Evolutionary conservation across 2,329 filamentous ascomycete genomes (phyloP), one percentile per base, ranked within the genome.

Genomic region (Fusarium sp.): DNA sequence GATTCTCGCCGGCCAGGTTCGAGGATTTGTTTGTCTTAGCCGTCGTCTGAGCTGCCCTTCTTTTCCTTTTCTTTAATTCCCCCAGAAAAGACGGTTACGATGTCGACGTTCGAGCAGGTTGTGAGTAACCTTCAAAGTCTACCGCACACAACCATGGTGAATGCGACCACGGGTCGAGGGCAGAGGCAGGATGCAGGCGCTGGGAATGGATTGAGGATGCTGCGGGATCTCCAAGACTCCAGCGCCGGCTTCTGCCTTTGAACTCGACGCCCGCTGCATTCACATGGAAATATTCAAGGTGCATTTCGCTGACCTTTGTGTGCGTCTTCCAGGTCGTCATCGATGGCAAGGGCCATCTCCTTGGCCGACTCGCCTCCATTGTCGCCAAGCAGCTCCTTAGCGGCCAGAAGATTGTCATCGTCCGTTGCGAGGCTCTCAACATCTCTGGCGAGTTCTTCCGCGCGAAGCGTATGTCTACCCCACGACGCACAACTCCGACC

Each of bases 391-490:
- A 98, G 91, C 92, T 98, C 84, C 94, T 98, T 82, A 97, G 92
- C 88, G 96, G 96, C 86, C 96, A 98, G 91, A 98, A 98, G 93
- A 97, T 99, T 85, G 96, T 98, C 83, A 90, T 99, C 81, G 96
- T 99, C 86, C 94, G 96, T 91, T 97, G 94, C 89, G 96, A 99
- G 90, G 95, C 94, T 83, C 92, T 99, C 87, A 99, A 99, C 93
- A 99, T 99, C 92, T 99, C 96, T 81, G 96, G 96, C 89, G 96
- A 98, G 91, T 99, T 99, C 94, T 99, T 99, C 94, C 95, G 96
- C 87, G 92, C 96, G 81, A 99, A 99, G 93, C 93, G 96, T 99
- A 98, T 88, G 96, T 98, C 68, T 59, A 66, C 69, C 66, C 70
- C 66, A 64, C 62, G 51, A 75, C 42, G 53, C 69, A 70, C 20